A percentile compares a stretch with the other conserved stretches of the same genome.
Evolutionary conservation across 495 filamentous ascomycete genomes (phyloP).

Genomic region (Jackrogersella multiformis): DNA sequence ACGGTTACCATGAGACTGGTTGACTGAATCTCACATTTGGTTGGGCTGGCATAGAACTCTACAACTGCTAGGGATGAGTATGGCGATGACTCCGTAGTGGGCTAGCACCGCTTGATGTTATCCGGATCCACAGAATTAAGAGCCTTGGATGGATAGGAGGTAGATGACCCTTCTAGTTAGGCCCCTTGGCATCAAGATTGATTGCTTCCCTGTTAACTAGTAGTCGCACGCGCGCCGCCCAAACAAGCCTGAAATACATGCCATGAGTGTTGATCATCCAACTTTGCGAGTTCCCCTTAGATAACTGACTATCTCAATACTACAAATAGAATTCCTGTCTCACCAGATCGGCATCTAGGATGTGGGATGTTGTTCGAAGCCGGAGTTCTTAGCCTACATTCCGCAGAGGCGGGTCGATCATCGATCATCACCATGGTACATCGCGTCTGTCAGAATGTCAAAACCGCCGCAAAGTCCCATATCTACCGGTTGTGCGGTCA

Average conservation of each 20-base stretch:
- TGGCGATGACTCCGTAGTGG: constrained; percentile 7
- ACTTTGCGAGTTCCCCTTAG: constrained; percentile 24
- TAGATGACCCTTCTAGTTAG: constrained; percentile 20
- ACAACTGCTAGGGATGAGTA: constrained; percentile 3
- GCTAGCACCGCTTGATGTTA: constrained; percentile 2
- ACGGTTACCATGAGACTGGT: background rate
- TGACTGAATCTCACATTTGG: background rate
- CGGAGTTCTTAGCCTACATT: constrained; percentile 13
- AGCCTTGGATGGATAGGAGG: constrained; percentile 15
- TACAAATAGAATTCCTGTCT: constrained; percentile 13
- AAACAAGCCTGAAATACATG: constrained; percentile 21
- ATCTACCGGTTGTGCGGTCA: constrained; percentile 21
- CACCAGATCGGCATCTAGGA: constrained; percentile 28
- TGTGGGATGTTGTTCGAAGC: constrained; percentile 23
- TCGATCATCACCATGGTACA: constrained; percentile 14
- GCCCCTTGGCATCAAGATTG: constrained; percentile 38
- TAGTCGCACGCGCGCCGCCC: constrained; percentile 18
- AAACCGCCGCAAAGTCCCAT: constrained; percentile 15
- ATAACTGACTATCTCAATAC: constrained; percentile 12
- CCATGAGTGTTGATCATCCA: constrained; percentile 26
- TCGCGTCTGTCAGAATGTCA: constrained; percentile 13
- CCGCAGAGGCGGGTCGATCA: constrained; percentile 23
- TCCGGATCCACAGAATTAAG: constrained; percentile 33
- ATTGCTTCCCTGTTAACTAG: constrained; percentile 15
- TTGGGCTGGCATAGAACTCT: background rate